Percentiles rank a stretch among this genome's conserved stretches.
phyloP scores from a whole-genome alignment of 805 yeast genomes.

The Priceomyces fermenticarens region DNA sequence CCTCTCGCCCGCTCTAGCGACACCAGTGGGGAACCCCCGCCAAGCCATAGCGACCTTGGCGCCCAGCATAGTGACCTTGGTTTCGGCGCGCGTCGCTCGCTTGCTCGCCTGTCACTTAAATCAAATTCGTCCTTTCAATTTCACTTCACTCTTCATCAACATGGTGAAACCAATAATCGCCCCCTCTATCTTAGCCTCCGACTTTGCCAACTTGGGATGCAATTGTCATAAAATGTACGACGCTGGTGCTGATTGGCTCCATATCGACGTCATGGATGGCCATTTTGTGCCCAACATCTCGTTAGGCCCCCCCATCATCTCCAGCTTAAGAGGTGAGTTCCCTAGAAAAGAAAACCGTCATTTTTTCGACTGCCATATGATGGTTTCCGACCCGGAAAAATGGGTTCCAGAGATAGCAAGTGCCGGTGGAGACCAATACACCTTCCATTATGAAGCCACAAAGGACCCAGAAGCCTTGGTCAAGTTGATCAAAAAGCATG shows the following conservation, averaged over 20 bases:
- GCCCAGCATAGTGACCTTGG: no score
- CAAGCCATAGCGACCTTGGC: no score
- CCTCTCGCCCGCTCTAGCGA: no score
- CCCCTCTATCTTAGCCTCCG: slow-evolving; percentile 91
- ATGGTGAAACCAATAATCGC: slow-evolving; percentile 87
- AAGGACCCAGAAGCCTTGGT: slow-evolving; percentile 72
- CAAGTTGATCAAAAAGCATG: slow-evolving; percentile 67
- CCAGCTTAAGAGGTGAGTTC: slow-evolving; percentile 69
- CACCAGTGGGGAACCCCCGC: no score
- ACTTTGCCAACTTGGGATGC: slow-evolving; percentile 84
- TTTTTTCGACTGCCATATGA: slow-evolving; percentile 95
- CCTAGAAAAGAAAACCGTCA: slow-evolving; percentile 59
- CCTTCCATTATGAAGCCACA: slow-evolving; percentile 94
- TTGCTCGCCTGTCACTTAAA: no score
- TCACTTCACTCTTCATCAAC: no score
- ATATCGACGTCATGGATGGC: slow-evolving; percentile 98
- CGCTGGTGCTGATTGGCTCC: slow-evolving; percentile 93
- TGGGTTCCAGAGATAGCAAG: slow-evolving; percentile 93
- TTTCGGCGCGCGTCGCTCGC: no score
- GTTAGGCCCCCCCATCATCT: slow-evolving; percentile 86
- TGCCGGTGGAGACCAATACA: slow-evolving; percentile 94
- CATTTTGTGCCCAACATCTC: slow-evolving; percentile 97
- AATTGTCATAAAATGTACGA: slow-evolving; percentile 80
- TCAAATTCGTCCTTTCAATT: no score
- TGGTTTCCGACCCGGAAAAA: slow-evolving; percentile 88